A percentile compares a stretch with the other conserved stretches of the same genome.
phyloP scores from a whole-genome alignment of 2,329 filamentous ascomycete species.

The Metarhizium rileyi region DNA sequence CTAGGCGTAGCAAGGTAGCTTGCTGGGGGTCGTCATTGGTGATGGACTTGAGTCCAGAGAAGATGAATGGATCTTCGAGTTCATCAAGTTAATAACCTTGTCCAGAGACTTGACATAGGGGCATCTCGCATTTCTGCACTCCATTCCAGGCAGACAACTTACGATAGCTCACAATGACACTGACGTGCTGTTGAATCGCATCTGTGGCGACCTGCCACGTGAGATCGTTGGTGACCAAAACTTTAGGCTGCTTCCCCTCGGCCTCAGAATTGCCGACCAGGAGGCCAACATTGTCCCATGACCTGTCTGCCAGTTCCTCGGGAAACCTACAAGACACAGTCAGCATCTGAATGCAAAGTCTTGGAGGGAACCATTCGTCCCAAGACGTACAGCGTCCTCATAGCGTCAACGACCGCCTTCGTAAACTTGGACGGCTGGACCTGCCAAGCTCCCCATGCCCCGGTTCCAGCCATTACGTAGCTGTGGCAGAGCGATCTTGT shows the following conservation, averaged over 20 bases:
- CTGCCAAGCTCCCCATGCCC: conserved; percentile 31
- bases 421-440: conserved; percentile 33
- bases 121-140: no score
- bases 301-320: conserved; percentile 75
- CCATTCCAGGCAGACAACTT: no score
- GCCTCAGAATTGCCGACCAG: conserved; percentile 40
- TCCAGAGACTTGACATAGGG: neutral
- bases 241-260: conserved; percentile 21
- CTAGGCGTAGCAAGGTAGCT: conserved; percentile 69
- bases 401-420: conserved; percentile 60
- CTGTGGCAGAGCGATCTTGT: neutral
- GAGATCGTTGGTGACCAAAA: conserved; percentile 72
- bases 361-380: neutral
- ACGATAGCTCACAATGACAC: conserved; percentile 87
- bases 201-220: conserved; percentile 84
- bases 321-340: conserved; percentile 57
- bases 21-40: conserved; percentile 82
- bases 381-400: conserved; percentile 62
- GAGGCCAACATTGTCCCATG: conserved; percentile 95
- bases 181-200: conserved; percentile 66
- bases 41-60: conserved; percentile 81
- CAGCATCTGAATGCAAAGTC: neutral
- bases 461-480: conserved; percentile 17
- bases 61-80: conserved; percentile 80
- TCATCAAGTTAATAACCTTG: neutral